These are phyloP conservation scores for Pneumocystis wakefieldiae DNA, from an alignment of 1,139 yeast species.

Conservation along the genomic window DNA sequence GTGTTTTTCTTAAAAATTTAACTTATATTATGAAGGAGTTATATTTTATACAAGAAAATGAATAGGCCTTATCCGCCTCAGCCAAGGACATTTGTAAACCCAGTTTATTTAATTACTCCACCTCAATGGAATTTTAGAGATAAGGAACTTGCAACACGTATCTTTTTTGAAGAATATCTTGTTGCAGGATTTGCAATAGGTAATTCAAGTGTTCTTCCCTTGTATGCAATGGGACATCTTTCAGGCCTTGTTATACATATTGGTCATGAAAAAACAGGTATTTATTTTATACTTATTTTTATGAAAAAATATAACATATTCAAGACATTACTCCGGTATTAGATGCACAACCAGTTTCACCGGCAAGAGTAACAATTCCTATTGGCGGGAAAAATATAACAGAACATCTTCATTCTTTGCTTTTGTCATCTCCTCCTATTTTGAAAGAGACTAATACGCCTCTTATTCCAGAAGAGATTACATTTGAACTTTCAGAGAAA, in stretches of 20 bases:
- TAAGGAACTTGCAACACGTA: constrained; percentile 14
- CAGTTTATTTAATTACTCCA: constrained; percentile 11
- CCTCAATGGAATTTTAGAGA: constrained; percentile 11
- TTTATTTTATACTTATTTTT: background rate
- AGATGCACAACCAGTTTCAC: constrained; percentile 47
- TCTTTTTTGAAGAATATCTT: constrained; percentile 55
- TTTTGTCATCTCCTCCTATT: constrained; percentile 25
- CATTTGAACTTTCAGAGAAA: constrained; percentile 30
- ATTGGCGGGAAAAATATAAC: constrained; percentile 57
- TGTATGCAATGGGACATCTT: constrained; percentile 53
- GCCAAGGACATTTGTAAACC: constrained; percentile 6
- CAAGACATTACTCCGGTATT: constrained; percentile 59
- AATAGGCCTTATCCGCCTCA: background rate
- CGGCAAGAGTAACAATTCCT: constrained; percentile 37
- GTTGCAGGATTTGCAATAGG: constrained; percentile 59
- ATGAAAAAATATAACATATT: background rate
- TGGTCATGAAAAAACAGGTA: constrained; percentile 47
- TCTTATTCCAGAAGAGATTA: constrained; percentile 32
- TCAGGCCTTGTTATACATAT: constrained; percentile 65
- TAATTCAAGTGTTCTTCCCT: constrained; percentile 54
- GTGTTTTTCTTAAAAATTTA: background rate
- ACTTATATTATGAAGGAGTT: constrained; percentile 1
- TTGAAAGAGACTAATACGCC: constrained; percentile 24
- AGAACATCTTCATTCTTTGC: constrained; percentile 32
- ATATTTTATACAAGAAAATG: constrained; percentile 4